Percentiles rank a stretch among this genome's conserved stretches.
Evolutionary conservation across 2,329 filamentous ascomycete genomes (phyloP).

Genomic region (Sclerotinia subarctica): DNA sequence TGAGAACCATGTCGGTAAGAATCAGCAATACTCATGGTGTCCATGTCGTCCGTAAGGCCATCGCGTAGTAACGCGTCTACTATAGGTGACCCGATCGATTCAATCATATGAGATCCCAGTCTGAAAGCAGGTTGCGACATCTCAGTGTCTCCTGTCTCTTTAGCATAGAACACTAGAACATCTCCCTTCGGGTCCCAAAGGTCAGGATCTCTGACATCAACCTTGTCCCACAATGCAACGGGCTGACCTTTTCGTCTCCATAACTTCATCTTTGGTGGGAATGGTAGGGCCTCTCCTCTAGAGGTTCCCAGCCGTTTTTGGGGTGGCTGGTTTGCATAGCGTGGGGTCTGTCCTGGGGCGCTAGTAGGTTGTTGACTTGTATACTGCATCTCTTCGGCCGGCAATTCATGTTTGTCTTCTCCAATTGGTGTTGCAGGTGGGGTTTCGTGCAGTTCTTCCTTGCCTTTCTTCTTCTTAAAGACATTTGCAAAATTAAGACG

Average conservation of each 20-base stretch:
- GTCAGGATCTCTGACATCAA: conserved; percentile 15
- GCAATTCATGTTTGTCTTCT: background rate
- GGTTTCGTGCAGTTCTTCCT: background rate
- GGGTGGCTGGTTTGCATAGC: background rate
- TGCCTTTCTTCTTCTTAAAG: conserved; percentile 21
- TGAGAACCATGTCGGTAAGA: background rate
- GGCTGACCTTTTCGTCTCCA: conserved; percentile 5
- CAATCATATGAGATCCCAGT: conserved; percentile 56
- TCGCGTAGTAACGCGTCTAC: conserved; percentile 54
- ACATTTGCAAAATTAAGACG: conserved; percentile 14
- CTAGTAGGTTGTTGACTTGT: background rate
- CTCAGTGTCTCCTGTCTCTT: conserved; percentile 39
- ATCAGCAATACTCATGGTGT: conserved; percentile 32
- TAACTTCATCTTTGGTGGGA: background rate
- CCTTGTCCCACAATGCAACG: background rate
- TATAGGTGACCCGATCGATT: conserved; percentile 53
- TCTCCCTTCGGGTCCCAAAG: conserved; percentile 58
- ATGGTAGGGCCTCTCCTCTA: background rate
- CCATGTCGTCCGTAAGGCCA: conserved; percentile 51
- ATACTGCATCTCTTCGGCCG: background rate
- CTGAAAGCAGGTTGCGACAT: conserved; percentile 53
- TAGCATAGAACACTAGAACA: conserved; percentile 54
- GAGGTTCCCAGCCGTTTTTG: background rate
- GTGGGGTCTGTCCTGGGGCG: background rate
- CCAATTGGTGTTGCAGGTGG: conserved; percentile 7